Conservation (phyloP, 495 filamentous ascomycete genomes). For the Achaetomiella virescens region DNA sequence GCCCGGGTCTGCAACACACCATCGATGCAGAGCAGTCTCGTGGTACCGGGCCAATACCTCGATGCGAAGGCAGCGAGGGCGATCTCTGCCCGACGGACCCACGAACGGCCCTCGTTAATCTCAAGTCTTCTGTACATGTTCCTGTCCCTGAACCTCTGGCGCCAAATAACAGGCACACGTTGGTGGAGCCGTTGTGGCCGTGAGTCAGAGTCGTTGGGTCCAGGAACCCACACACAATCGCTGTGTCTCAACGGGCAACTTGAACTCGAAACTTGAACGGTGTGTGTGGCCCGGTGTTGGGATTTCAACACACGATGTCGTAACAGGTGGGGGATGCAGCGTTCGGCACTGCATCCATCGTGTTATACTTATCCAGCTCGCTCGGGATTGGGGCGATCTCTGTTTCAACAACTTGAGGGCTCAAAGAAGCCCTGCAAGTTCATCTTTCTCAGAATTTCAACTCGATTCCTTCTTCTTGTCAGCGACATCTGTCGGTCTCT, state of each 20-base stretch:
- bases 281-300: not conserved
- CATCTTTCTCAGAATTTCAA: no score
- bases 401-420: not conserved
- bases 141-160: no score
- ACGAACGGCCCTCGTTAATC: constrained; percentile 11
- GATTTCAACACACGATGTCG: not conserved
- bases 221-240: not conserved
- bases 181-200: constrained; percentile 13
- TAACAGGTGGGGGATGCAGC: not conserved
- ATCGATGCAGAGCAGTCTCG: constrained; percentile 12
- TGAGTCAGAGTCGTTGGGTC: constrained; percentile 15
- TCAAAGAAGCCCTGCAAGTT: no score
- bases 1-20: constrained; percentile 20
- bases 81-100: constrained; percentile 12
- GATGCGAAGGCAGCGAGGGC: constrained; percentile 18
- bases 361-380: not conserved
- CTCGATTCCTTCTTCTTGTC: no score
- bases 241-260: not conserved
- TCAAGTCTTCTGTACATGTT: constrained; percentile 5
- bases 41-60: constrained; percentile 25
- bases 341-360: not conserved
- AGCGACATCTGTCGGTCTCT: no score
- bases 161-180: no score
- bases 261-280: not conserved
- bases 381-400: not conserved